Evolutionary conservation across 2,329 filamentous ascomycete species (phyloP).

Genomic region (Penicillium olsonii): DNA sequence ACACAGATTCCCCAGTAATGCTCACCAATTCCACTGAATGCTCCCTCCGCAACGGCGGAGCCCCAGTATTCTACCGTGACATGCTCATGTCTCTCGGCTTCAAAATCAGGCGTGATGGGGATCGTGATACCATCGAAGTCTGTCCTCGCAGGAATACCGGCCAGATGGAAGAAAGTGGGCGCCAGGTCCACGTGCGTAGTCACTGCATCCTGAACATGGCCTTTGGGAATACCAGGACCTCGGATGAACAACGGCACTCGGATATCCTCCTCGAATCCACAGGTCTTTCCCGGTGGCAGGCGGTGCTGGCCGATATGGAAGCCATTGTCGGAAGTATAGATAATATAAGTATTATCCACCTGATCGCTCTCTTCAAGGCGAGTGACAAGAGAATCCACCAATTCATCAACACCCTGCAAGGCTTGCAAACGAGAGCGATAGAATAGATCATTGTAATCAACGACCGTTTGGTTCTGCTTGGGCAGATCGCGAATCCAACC

Average conservation of each 20-base stretch:
- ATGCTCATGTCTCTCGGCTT: constrained; percentile 51
- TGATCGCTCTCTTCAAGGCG: constrained; percentile 44
- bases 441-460: constrained; percentile 57
- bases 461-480: constrained; percentile 46
- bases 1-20: not conserved
- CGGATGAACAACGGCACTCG: constrained; percentile 62
- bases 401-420: constrained; percentile 57
- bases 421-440: constrained; percentile 53
- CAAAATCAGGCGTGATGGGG: constrained; percentile 35
- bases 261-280: constrained; percentile 61
- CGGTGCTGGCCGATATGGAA: constrained; percentile 64
- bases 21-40: constrained; percentile 30
- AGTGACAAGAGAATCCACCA: constrained; percentile 50
- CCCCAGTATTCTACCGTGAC: constrained; percentile 63
- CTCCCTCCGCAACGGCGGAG: constrained; percentile 31
- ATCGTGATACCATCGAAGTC: constrained; percentile 63
- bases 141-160: constrained; percentile 41
- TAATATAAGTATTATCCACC: constrained; percentile 59
- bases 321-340: constrained; percentile 64
- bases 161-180: constrained; percentile 58
- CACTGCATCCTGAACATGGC: constrained; percentile 47
- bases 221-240: constrained; percentile 56
- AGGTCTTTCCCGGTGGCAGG: constrained; percentile 59
- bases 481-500: constrained; percentile 50
- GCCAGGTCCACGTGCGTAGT: constrained; percentile 67